These are phyloP conservation scores for Centaurea solstitialis DNA, from an alignment of 129 eudicot species.

Conservation along the genomic window DNA sequence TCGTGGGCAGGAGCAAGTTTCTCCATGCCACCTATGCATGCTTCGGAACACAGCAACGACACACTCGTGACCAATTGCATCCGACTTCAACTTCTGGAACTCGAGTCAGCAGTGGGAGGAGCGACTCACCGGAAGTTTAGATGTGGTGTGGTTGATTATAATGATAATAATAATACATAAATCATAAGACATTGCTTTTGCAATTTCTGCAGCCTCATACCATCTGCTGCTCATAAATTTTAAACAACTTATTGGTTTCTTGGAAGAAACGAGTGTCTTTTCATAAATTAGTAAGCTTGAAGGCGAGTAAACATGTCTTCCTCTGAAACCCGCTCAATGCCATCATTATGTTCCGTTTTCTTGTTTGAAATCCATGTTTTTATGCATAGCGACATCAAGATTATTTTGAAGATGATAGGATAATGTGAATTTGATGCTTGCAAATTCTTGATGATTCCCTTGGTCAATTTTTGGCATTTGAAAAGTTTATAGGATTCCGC, in stretches of 20 bases:
- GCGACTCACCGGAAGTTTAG: conserved; percentile 30
- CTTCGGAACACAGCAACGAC: conserved; percentile 17
- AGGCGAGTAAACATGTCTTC: background rate
- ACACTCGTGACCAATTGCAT: conserved; percentile 30
- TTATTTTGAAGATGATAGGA: conserved; percentile 15
- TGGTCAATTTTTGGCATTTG: background rate
- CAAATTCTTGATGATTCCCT: conserved; percentile 9
- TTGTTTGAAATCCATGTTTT: conserved; percentile 12
- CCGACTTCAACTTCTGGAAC: conserved; percentile 28
- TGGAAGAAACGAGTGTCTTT: background rate
- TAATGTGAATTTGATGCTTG: background rate
- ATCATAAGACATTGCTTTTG: conserved; percentile 22
- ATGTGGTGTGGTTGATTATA: conserved; percentile 11
- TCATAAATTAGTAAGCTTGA: background rate
- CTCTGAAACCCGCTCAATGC: background rate
- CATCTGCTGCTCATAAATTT: conserved; percentile 8
- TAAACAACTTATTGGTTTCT: background rate
- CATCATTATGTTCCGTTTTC: background rate
- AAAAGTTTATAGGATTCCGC: background rate
- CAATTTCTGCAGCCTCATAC: conserved; percentile 18
- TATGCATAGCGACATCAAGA: background rate
- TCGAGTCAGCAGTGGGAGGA: conserved; percentile 21
- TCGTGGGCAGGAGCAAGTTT: conserved; percentile 8
- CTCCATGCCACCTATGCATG: conserved; percentile 32
- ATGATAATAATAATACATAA: background rate